Base-by-base conservation (phyloP, 2,329 filamentous ascomycete genomes). In the Ceratocystis diversiconidia region DNA sequence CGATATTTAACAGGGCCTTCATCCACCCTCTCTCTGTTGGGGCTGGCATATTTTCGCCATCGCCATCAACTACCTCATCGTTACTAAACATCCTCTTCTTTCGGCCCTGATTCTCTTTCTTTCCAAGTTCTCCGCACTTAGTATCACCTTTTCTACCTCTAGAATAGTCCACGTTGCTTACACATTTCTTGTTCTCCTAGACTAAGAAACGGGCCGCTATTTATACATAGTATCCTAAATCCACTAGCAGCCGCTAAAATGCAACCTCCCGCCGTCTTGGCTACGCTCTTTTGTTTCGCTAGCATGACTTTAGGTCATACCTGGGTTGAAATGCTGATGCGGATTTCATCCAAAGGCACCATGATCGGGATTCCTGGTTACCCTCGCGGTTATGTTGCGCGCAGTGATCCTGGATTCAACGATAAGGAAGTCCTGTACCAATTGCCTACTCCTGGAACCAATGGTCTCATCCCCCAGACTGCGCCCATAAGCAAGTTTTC, bases 251-350 rank as follows among this genome's bases (percentile, higher is more conserved):
- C 32, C 3, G 22, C 15, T 12, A 22, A 32, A 19, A 59, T 59
- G 50, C 36, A 57, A 0, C 10, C 36, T 7, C 59, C 46, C 6
- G 44, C 43, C 28, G 36, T 50, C 7, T 41, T 60, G 22, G 22
- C 63, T 46, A 32, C 36, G 41, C 25, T 61, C 30, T 30, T 46
- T 22, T 41, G 57, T 46, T 55, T 65, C 46, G 41, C 63, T 46
- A 50, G 30, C 36, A 10, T 59, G 55, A 67, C 61, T 65, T 61
- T 57, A 30, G 86, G 84, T 44, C 92, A 96, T 75, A 87, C 85
- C 19, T 96, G 92, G 92, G 81, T 92, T 61, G 91, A 96, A 75
- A 79, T 86, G 71, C 79, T 92, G 62, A 82, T 79, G 68, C 83
- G 85, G 66, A 85, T 96, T 73, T 83, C 85, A 64, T 74, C 82